These are phyloP conservation scores for Sugiyamaella grinbergsii DNA, from an alignment of 1,139 yeast genomes.

Conservation along the genomic window DNA sequence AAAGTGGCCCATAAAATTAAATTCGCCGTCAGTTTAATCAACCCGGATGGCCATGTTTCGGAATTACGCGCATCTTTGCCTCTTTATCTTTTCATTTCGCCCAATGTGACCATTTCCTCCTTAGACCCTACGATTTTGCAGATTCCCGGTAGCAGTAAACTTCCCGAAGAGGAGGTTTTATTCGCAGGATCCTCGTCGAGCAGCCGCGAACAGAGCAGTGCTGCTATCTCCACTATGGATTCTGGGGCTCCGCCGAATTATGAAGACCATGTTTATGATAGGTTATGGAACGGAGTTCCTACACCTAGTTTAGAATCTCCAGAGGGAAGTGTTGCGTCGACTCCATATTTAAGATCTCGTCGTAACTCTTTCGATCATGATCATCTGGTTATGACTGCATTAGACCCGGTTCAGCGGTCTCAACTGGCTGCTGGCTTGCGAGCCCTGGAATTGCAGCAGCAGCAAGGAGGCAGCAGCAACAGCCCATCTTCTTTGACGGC, in stretches of 20 bases:
- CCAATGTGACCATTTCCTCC: slow-evolving; percentile 61
- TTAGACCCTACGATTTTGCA: slow-evolving; percentile 49
- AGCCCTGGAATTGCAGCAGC: slow-evolving; percentile 37
- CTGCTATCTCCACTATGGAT: slow-evolving; percentile 19
- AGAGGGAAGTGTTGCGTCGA: slow-evolving; percentile 50
- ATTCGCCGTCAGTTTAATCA: slow-evolving; percentile 62
- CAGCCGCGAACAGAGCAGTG: slow-evolving; percentile 17
- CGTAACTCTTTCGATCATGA: slow-evolving; percentile 39
- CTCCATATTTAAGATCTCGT: slow-evolving; percentile 37
- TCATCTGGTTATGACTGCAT: slow-evolving; percentile 35
- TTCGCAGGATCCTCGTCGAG: slow-evolving; percentile 25
- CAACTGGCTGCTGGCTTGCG: slow-evolving; percentile 38
- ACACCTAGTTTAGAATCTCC: slow-evolving; percentile 61
- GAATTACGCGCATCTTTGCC: slow-evolving; percentile 79
- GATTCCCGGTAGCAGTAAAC: slow-evolving; percentile 23
- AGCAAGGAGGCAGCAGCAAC: slow-evolving; percentile 17
- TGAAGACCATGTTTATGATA: slow-evolving; percentile 80
- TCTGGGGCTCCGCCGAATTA: slow-evolving; percentile 81
- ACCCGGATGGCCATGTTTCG: slow-evolving; percentile 76
- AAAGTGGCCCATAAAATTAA: slow-evolving; percentile 73
- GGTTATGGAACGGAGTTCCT: slow-evolving; percentile 71
- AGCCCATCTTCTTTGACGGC: slow-evolving; percentile 10
- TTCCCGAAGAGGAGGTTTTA: slow-evolving; percentile 29
- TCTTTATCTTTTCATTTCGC: slow-evolving; percentile 67
- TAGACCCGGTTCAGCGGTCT: slow-evolving; percentile 37